phyloP scores from a whole-genome alignment of 2,329 filamentous ascomycete genomes.

The Colletotrichum limetticola region DNA sequence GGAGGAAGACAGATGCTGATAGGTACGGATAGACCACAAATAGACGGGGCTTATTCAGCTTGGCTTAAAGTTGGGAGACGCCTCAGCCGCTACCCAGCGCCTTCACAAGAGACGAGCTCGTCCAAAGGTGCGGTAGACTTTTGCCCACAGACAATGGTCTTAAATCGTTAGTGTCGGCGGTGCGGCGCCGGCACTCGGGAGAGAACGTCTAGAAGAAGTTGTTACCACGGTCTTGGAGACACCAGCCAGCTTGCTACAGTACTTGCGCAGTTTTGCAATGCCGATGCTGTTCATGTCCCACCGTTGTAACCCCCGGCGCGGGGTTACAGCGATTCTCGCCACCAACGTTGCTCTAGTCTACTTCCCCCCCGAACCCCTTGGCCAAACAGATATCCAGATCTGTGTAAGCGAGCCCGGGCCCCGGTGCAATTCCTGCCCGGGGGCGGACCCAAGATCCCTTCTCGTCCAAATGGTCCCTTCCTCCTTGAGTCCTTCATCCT shows the following conservation, averaged over 20 bases:
- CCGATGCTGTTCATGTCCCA: slow-evolving; percentile 1
- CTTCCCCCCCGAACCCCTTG: neutral
- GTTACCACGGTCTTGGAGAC: neutral
- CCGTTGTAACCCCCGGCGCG: neutral
- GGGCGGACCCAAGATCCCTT: neutral
- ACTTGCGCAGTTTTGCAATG: neutral
- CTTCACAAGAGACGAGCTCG: neutral
- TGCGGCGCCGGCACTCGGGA: neutral
- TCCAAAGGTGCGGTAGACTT: neutral
- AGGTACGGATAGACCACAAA: no score
- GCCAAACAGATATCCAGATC: neutral
- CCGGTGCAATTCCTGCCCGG: neutral
- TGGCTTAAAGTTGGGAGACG: neutral
- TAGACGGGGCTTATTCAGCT: neutral
- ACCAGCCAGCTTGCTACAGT: neutral
- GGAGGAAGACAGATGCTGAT: neutral
- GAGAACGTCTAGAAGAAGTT: slow-evolving; percentile 1
- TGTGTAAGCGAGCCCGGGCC: neutral
- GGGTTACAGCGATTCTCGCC: neutral
- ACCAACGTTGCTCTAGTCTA: neutral
- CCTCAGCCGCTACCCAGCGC: neutral
- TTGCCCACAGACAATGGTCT: neutral
- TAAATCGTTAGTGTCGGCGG: neutral
- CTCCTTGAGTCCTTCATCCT: neutral
- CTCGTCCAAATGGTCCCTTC: slow-evolving; percentile 3